Evolutionary conservation across 768 basidiomycete genomes (phyloP).

Genomic region (Kwoniella sp.): DNA sequence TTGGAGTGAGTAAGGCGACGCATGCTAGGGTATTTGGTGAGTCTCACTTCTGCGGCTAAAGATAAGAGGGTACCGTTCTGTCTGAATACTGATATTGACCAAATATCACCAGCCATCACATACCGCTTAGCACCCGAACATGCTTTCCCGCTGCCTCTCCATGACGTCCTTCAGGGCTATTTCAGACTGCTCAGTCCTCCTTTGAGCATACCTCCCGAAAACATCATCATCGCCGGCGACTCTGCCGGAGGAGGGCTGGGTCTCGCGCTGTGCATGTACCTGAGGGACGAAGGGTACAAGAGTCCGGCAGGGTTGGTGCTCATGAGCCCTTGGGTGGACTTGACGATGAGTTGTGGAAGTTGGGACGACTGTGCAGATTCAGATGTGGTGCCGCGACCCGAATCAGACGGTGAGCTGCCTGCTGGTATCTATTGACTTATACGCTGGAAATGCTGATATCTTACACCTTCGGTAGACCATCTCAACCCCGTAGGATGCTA

Average conservation of each 20-base stretch:
- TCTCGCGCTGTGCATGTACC: conserved; percentile 85
- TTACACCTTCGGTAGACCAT: conserved; percentile 66
- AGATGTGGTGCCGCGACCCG: conserved; percentile 55
- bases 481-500: conserved; percentile 93
- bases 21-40: conserved; percentile 84
- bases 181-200: conserved; percentile 78
- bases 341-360: conserved; percentile 97
- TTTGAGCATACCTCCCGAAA: conserved; percentile 84
- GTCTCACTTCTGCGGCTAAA: conserved; percentile 33
- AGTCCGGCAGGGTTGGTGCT: conserved; percentile 82
- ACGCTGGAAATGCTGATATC: not conserved
- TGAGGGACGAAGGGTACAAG: conserved; percentile 85
- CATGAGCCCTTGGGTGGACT: conserved; percentile 95
- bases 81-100: not conserved
- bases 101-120: conserved; percentile 77
- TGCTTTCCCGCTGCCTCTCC: conserved; percentile 83
- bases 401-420: conserved; percentile 48
- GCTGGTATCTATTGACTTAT: not conserved
- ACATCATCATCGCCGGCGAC: conserved; percentile 76
- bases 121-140: conserved; percentile 97
- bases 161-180: conserved; percentile 84
- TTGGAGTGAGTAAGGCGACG: conserved; percentile 83
- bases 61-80: not conserved
- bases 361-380: conserved; percentile 83
- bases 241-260: conserved; percentile 89